Conservation (phyloP, 441 rosid genomes). For the Croton setiger region DNA sequence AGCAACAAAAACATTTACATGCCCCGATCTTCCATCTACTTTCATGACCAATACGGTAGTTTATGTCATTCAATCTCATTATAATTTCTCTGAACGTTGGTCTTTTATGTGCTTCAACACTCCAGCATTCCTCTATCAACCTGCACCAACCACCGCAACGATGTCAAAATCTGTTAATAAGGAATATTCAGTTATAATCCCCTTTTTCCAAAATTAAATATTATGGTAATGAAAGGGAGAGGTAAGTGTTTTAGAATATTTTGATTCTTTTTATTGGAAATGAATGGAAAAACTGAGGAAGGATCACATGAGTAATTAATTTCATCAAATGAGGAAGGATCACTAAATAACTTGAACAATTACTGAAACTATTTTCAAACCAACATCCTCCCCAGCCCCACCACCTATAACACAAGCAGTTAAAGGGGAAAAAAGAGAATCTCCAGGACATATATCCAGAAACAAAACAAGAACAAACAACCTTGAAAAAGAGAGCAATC, state of each 20-base stretch:
- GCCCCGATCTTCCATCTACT: conserved; percentile 52
- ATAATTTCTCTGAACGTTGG: conserved; percentile 67
- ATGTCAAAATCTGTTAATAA: not conserved
- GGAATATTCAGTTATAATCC: too few relatives aligned
- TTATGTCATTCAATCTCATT: conserved; percentile 41
- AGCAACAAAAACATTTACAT: conserved; percentile 41
- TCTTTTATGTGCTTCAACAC: conserved; percentile 53
- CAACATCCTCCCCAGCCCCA: too few relatives aligned
- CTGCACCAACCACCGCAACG: conserved; percentile 24
- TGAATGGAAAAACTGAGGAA: too few relatives aligned
- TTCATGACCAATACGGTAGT: conserved; percentile 36
- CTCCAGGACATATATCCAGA: too few relatives aligned
- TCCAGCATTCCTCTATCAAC: conserved; percentile 72
- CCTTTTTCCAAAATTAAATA: too few relatives aligned
- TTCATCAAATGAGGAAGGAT: not conserved
- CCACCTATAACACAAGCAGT: too few relatives aligned
- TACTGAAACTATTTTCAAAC: not conserved
- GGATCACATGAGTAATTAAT: not conserved
- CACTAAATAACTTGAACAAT: not conserved
- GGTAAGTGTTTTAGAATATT: too few relatives aligned
- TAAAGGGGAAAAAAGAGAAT: too few relatives aligned
- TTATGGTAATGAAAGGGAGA: too few relatives aligned
- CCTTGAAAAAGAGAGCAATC: not conserved
- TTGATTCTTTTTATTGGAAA: too few relatives aligned
- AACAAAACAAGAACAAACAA: not conserved